phyloP scores from a whole-genome alignment of 345 rosid genomes.

The Syzygium grande region DNA sequence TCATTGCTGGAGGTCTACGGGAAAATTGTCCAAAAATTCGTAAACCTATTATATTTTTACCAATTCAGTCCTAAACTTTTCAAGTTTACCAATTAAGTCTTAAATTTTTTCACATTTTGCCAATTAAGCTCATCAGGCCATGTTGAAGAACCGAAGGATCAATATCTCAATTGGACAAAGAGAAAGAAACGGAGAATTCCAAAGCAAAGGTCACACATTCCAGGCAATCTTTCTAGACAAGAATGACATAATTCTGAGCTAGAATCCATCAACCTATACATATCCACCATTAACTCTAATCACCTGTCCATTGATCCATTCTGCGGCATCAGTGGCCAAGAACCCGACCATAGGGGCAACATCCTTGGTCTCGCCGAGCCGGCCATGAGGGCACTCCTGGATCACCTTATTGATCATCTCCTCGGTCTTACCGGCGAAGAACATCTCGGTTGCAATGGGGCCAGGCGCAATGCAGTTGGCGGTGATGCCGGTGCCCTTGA shows the following conservation, averaged over 20 bases:
- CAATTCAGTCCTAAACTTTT: too few species aligned
- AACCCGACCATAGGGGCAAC: slow-evolving; percentile 8
- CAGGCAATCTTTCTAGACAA: not conserved
- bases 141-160: not conserved
- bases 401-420: slow-evolving; percentile 6
- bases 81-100: too few species aligned
- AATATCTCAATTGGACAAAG: not conserved
- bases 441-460: slow-evolving; percentile 8
- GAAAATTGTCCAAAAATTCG: too few species aligned
- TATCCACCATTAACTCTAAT: slow-evolving; percentile 6
- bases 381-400: not conserved
- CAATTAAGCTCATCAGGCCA: too few species aligned
- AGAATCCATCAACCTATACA: not conserved
- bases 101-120: too few species aligned
- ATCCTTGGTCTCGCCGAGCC: slow-evolving; percentile 6
- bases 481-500: slow-evolving; percentile 11
- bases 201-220: not conserved
- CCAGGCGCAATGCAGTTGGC: slow-evolving; percentile 10
- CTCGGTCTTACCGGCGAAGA: slow-evolving; percentile 4
- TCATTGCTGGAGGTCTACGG: too few species aligned
- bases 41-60: too few species aligned
- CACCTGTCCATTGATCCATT: slow-evolving; percentile 14
- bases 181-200: not conserved
- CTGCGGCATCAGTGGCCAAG: slow-evolving; percentile 7
- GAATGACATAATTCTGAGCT: not conserved